Evolutionary conservation across 2,329 filamentous ascomycete genomes (phyloP), one percentile per base, ranked within the genome.

Genomic region (Huntiella savannae): DNA sequence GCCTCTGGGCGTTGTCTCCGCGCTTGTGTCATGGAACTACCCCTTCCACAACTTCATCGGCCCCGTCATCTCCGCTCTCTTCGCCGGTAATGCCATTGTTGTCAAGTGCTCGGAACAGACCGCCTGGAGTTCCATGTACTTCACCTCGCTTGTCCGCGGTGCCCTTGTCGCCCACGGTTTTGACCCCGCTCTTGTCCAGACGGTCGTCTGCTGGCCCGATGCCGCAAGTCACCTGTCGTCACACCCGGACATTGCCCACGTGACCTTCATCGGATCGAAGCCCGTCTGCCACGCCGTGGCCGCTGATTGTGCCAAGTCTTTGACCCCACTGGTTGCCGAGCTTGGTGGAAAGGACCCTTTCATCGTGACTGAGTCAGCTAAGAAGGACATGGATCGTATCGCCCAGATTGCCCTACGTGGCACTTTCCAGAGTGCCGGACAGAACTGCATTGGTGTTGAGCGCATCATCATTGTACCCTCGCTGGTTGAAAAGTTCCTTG

Each of bases 381-480:
- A 61, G 41, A 58, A 59, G 49, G 71, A 85, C 55, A 68, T 96
- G 49, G 63, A 73, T 4, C 75, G 81, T 37, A 78, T 96, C 43
- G 73, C 75, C 35, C 82, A 86, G 51, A 81, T 92, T 52, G 73
- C 96, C 51, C 79, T 98, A 64, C 77, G 91, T 45, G 91, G 88
- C 45, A 85, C 84, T 7, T 98, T 96, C 63, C 91, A 98, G 62
- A 86, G 86, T 44, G 80, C 86, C 12, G 91, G 91, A 1, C 91
- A 98, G 62, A 98, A 98, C 64, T 98, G 91, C 63, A 88, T 98
- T 57, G 91, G 91, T 47, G 88, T 95, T 54, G 91, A 98, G 65
- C 82, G 91, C 47, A 79, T 96, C 57, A 79, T 96, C 54, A 84
- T 81, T 17, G 71, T 82, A 12, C 79, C 84, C 1, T 67, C 65